Conservation (phyloP, 441 rosid genomes). For the Gossypium davidsonii region DNA sequence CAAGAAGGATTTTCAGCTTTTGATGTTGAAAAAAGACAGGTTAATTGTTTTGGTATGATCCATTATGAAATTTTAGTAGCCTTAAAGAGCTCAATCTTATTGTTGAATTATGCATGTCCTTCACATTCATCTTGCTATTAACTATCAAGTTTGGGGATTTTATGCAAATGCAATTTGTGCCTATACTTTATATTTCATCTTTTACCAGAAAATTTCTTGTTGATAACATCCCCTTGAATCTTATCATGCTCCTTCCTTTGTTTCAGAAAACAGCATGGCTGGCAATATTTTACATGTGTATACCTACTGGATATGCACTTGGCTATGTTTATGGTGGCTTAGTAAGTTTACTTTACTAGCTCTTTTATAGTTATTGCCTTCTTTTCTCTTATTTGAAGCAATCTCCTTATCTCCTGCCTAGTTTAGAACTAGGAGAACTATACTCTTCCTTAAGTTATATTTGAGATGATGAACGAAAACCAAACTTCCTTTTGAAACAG, state of each 20-base stretch:
- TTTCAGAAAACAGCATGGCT: constrained; percentile 88
- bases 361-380: not conserved
- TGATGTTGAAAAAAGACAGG: not conserved
- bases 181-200: not conserved
- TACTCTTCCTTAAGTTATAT: not conserved
- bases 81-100: not conserved
- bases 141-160: not conserved
- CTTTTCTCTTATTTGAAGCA: not conserved
- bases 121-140: constrained; percentile 4
- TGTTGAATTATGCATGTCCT: not conserved
- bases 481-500: constrained; percentile 31
- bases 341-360: constrained; percentile 36
- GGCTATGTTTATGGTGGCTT: constrained; percentile 90
- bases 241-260: constrained; percentile 17
- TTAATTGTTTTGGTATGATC: not conserved
- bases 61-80: not conserved
- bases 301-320: constrained; percentile 83
- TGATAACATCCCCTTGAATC: not conserved
- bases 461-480: not conserved
- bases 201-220: not conserved
- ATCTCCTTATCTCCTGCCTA: not conserved
- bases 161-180: not conserved
- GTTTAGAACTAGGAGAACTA: not conserved
- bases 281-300: constrained; percentile 90
- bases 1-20: not conserved